Base-by-base conservation (phyloP, 78 protist genomes). In the Mantamonas sphyraenae region DNA sequence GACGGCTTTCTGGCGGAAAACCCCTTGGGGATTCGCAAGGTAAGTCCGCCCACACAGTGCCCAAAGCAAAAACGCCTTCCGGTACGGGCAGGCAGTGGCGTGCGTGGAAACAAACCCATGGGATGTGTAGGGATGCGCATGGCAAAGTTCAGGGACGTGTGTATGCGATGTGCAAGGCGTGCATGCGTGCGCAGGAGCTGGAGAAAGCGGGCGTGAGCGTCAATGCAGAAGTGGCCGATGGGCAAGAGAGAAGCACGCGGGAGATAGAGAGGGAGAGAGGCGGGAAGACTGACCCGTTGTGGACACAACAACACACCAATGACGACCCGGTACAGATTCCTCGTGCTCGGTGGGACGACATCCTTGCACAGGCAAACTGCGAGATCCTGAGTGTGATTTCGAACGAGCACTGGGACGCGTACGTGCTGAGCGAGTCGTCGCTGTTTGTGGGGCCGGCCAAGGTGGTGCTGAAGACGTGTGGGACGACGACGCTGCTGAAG, bases 391-490 rank as follows among this genome's bases (percentile, higher is more conserved):
- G 82, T 9, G 22, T 4, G 9, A 7, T 24, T 28, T 17, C 55
- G 35, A 37, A 72, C 43, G 57, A 22, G 55, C 26, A 40, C 76
- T 74, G 61, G 50, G 91, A 88, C 69, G 62, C 82, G 40, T 89
- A 83, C 71, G 86, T 90, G 26, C 77, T 87, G 62, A 81, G 90
- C 24, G 97, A 93, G 73, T 73, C 85, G 43, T 59, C 78, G 14
- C 65, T 93, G 58, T 93, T 93, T 45, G 91, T 93, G 58, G 84
- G 63, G 47, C 63, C 77, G 20, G 51, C 80, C 59, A 31, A 68
- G 51, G 71, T 82, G 2, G 64, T 93, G 65, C 28, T 90, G 50
- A 86, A 91, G 80, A 93, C 97, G 1, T 93, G 97, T 74, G 97
- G 97, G 45, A 77, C 82, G 45, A 93, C 97, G 19, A 69, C 86